These are phyloP conservation scores for Microsporum audouinii DNA, from an alignment of 2,329 filamentous ascomycete species.

Conservation along the genomic window DNA sequence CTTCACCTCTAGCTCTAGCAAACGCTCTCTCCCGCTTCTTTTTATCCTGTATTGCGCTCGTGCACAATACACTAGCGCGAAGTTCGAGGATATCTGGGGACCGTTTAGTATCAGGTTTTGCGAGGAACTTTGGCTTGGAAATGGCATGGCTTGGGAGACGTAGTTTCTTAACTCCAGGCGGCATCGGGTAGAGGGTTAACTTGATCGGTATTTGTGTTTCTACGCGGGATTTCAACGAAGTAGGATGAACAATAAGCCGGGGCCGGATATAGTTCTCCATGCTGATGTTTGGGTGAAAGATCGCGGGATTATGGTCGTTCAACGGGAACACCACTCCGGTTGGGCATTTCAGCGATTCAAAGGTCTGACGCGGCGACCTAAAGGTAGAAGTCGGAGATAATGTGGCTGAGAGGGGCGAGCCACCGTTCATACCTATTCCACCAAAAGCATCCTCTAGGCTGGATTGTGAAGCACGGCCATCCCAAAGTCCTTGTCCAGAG, in stretches of 20 bases:
- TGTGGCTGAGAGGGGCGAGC: conserved; percentile 30
- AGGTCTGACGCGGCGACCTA: conserved; percentile 23
- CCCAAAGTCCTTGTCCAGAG: conserved; percentile 26
- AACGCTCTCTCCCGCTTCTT: conserved; percentile 57
- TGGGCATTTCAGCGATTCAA: conserved; percentile 25
- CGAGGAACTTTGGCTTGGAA: conserved; percentile 81
- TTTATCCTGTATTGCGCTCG: conserved; percentile 73
- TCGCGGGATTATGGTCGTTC: conserved; percentile 21
- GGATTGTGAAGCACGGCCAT: conserved; percentile 33
- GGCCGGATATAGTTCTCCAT: conserved; percentile 29
- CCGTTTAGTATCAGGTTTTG: conserved; percentile 52
- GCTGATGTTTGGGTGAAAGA: conserved; percentile 20
- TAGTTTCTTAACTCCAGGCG: conserved; percentile 62
- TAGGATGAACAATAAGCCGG: conserved; percentile 51
- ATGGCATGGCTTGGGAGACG: conserved; percentile 85
- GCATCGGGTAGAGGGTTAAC: conserved; percentile 64
- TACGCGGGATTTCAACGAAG: conserved; percentile 73
- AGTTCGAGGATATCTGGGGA: conserved; percentile 67
- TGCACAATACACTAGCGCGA: conserved; percentile 74
- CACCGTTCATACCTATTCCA: conserved; percentile 35
- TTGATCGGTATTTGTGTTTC: conserved; percentile 92
- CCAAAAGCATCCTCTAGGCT: conserved; percentile 36
- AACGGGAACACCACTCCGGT: conserved; percentile 10
- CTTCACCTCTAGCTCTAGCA: conserved; percentile 41
- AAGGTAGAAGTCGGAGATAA: conserved; percentile 31